A percentile compares a stretch with the other conserved stretches of the same genome.
Conservation (phyloP, 768 basidiomycete species). For the Xerocomellus dryophilus region DNA sequence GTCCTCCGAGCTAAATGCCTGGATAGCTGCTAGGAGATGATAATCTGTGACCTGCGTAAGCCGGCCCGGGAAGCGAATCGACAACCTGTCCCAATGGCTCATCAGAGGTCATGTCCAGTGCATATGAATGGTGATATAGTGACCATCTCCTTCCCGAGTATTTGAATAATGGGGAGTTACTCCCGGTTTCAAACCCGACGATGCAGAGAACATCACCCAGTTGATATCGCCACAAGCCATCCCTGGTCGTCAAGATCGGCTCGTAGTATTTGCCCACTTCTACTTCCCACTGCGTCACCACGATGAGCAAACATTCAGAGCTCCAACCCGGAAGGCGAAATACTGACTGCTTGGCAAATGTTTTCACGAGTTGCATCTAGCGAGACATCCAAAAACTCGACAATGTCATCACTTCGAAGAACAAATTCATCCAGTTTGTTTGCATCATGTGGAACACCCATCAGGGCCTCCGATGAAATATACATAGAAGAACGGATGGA, state of each 20-base stretch:
- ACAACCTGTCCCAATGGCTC: background rate
- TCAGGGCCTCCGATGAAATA: conserved; percentile 3
- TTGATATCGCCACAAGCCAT: conserved; percentile 24
- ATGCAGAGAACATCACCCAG: conserved; percentile 19
- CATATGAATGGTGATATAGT: background rate
- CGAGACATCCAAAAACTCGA: conserved; percentile 19
- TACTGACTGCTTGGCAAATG: conserved; percentile 15
- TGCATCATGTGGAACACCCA: background rate
- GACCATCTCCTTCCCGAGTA: conserved; percentile 16
- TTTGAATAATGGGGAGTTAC: conserved; percentile 8
- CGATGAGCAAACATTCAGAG: background rate
- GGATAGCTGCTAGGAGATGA: conserved; percentile 9
- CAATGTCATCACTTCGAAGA: background rate
- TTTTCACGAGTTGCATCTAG: conserved; percentile 6
- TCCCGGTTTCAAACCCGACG: conserved; percentile 13
- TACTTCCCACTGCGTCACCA: conserved; percentile 12
- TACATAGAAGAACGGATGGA: conserved; percentile 3
- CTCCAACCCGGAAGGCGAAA: background rate
- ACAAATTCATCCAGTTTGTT: conserved; percentile 11
- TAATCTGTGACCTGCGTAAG: conserved; percentile 3
- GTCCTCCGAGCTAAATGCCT: background rate
- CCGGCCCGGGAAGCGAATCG: conserved; percentile 8
- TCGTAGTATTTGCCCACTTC: conserved; percentile 19
- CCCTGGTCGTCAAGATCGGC: conserved; percentile 16
- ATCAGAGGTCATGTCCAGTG: background rate